These are phyloP conservation scores for Wallemia mellicola DNA, from an alignment of 1,284 basidiomycete genomes.

Conservation along the genomic window DNA sequence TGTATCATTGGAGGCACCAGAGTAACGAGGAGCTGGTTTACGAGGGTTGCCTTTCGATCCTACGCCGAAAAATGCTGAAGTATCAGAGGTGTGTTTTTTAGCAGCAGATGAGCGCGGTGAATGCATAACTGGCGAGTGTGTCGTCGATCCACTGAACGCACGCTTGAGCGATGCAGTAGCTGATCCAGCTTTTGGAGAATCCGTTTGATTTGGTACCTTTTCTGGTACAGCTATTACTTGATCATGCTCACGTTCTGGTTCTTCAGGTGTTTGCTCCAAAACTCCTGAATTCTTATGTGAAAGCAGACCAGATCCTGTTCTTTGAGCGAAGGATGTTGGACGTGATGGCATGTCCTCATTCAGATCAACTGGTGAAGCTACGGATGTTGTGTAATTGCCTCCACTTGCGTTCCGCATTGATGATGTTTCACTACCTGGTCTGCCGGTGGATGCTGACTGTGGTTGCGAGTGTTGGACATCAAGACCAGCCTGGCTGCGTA, in stretches of 20 bases:
- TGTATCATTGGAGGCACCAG: not conserved
- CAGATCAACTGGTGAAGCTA: not conserved
- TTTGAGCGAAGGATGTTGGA: not conserved
- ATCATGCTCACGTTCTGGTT: not conserved
- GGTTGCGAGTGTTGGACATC: not conserved
- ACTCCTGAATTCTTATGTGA: not conserved
- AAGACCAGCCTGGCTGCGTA: slow-evolving; percentile 26
- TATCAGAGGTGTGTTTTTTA: not conserved
- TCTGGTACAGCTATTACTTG: not conserved
- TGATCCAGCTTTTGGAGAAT: not conserved
- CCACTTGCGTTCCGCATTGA: not conserved
- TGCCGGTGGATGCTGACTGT: not conserved
- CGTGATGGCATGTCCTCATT: not conserved
- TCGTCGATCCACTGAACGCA: not conserved
- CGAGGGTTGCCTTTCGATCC: not conserved
- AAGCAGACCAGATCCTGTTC: not conserved
- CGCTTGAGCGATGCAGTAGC: not conserved
- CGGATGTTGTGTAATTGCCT: not conserved
- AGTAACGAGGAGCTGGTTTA: not conserved
- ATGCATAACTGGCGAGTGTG: not conserved
- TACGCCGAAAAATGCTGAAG: not conserved
- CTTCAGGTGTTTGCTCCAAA: not conserved
- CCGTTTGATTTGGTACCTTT: not conserved
- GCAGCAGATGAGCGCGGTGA: not conserved
- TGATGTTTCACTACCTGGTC: not conserved